Base-by-base conservation (phyloP, 306 rosid genomes). In the Acacia acuminata region DNA sequence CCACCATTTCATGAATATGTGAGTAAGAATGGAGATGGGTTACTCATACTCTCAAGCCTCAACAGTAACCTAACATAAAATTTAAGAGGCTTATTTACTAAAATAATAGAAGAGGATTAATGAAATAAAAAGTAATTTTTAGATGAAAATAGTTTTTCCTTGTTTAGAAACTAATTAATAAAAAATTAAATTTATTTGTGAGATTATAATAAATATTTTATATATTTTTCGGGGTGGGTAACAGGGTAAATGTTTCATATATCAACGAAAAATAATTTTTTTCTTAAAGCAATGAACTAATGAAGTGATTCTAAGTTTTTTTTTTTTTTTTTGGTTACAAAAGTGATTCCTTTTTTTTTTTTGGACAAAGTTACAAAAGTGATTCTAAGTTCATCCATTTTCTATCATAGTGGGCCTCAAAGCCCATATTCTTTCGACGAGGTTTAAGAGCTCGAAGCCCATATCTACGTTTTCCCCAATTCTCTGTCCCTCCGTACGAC, bases 401-500 rank as follows among this genome's bases (percentile, higher is more conserved):
- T 53, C 60, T 53, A 7, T 19, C 1, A 3, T 20, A n/a, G 32
- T 58, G 65, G 65, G 32, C 65, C 32, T 22, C 14, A 2, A 58
- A 22, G 65, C 34, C 65, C 65, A 58, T 8, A 9, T n/a, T 10
- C 14, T 19, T 12, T 58, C 2, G 36, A n/a, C 15, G 6, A 9
- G 6, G 24, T 58, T n/a, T 0, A 58, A 27, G 36, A 61, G 27
- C 8, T 61, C 67, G 34, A 25, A 61, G 67, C 36, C 67, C 67
- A 61, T 12, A 12, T 25, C 67, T 3, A 2, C 17, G 36, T 24
- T 36, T 61, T 24, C 67, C 30, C 13, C 30, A 56, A 8, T n/a
- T 20, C 64, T 17, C 90, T 2, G 27, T 82, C 0, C 48, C 40
- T 79, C 76, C 88, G 78, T 80, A 87, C 32, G 77, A 81, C 88